A percentile compares a stretch with the other conserved stretches of the same genome.
Evolutionary conservation across 1,139 yeast species (phyloP).

Genomic region (Citeromyces siamensis): DNA sequence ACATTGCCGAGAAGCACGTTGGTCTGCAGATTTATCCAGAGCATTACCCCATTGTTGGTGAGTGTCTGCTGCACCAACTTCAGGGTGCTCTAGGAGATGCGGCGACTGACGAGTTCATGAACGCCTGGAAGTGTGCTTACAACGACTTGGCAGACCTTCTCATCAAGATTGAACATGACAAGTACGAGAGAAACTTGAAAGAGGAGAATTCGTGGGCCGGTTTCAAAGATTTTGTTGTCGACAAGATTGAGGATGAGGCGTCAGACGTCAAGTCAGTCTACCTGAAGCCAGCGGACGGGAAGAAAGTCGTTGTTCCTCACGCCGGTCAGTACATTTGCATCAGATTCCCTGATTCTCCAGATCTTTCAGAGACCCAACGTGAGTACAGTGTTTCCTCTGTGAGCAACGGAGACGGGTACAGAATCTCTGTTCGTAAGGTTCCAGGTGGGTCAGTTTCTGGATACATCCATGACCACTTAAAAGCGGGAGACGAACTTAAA

Average conservation of each 20-base stretch:
- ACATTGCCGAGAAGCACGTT: slow-evolving; percentile 54
- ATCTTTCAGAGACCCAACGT: slow-evolving; percentile 26
- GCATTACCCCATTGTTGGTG: slow-evolving; percentile 57
- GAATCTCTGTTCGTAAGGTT: slow-evolving; percentile 41
- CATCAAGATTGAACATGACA: slow-evolving; percentile 38
- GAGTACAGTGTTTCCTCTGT: slow-evolving; percentile 38
- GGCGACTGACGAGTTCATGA: slow-evolving; percentile 43
- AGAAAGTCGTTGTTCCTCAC: slow-evolving; percentile 21
- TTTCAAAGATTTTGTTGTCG: slow-evolving; percentile 38
- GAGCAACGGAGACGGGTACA: slow-evolving; percentile 23
- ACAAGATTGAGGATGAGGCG: slow-evolving; percentile 30
- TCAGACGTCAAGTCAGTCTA: slow-evolving; percentile 27
- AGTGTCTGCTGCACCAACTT: slow-evolving; percentile 39
- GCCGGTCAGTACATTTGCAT: slow-evolving; percentile 57
- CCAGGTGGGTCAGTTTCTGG: slow-evolving; percentile 42
- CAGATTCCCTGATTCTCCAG: slow-evolving; percentile 24
- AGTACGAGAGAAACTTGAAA: slow-evolving; percentile 21
- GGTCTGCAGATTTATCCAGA: slow-evolving; percentile 50
- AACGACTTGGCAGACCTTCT: slow-evolving; percentile 49
- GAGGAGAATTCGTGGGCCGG: slow-evolving; percentile 34
- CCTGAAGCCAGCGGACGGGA: slow-evolving; percentile 34
- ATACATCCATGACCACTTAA: slow-evolving; percentile 33
- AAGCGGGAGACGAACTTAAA: slow-evolving; percentile 35
- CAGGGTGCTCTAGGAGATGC: slow-evolving; percentile 40
- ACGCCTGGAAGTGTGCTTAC: slow-evolving; percentile 61